Percentiles rank a stretch among this genome's conserved stretches.
Conservation (phyloP, 495 filamentous ascomycete genomes). For the Aspergillus sclerotiicarbonarius region DNA sequence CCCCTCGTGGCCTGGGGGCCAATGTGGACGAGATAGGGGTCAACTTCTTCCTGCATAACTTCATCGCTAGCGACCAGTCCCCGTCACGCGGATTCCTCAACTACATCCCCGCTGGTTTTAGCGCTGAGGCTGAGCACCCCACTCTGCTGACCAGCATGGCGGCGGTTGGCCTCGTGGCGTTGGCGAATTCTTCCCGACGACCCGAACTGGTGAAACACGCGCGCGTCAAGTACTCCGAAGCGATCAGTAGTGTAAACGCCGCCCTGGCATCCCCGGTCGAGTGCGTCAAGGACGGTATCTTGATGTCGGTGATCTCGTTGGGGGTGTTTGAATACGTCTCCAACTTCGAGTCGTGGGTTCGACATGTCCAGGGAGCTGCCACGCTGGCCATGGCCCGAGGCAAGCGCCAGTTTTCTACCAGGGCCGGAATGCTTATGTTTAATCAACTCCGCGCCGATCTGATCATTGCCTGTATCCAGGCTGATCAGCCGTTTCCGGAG, state of each 20-base stretch:
- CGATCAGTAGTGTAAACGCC: constrained; percentile 41
- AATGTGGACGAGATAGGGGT: constrained; percentile 28
- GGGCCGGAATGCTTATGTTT: constrained; percentile 51
- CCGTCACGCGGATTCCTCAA: constrained; percentile 35
- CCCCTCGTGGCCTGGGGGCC: constrained; percentile 10
- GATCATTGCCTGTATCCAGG: constrained; percentile 22
- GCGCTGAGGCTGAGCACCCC: constrained; percentile 27
- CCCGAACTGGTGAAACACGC: constrained; percentile 34
- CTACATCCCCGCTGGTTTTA: constrained; percentile 26
- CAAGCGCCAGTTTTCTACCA: constrained; percentile 45
- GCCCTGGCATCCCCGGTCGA: constrained; percentile 50
- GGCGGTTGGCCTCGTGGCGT: constrained; percentile 43
- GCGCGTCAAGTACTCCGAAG: constrained; percentile 40
- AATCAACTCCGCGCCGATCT: constrained; percentile 47
- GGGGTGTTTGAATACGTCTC: constrained; percentile 57
- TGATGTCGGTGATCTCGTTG: constrained; percentile 59
- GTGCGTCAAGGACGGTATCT: constrained; percentile 56
- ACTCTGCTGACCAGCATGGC: constrained; percentile 40
- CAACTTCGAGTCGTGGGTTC: constrained; percentile 43
- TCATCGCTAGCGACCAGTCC: constrained; percentile 23
- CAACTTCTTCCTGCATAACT: constrained; percentile 38
- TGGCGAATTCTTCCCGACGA: constrained; percentile 33
- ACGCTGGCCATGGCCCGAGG: constrained; percentile 51
- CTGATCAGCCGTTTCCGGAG: constrained; percentile 19
- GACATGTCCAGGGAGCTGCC: constrained; percentile 55